Conservation (phyloP, 2,329 filamentous ascomycete species). For the Knufia fluminis region DNA sequence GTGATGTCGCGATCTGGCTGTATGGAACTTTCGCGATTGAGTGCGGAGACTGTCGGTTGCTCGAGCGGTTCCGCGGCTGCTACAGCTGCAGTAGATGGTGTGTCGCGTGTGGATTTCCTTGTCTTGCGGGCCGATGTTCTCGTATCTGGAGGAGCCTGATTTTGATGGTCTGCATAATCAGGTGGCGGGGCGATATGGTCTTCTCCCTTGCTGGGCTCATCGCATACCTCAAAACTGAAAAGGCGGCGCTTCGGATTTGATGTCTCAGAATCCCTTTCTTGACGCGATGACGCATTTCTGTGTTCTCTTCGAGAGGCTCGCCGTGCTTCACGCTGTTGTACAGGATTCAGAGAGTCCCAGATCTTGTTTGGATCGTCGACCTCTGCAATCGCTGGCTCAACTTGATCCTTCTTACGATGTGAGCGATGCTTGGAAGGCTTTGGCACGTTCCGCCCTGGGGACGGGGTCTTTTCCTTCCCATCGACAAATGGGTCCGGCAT, state of each 20-base stretch:
- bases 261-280: conserved; percentile 11
- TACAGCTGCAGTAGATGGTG: neutral
- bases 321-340: neutral
- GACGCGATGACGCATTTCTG: conserved; percentile 1
- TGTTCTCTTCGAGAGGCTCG: conserved; percentile 2
- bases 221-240: conserved; percentile 14
- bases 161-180: conserved; percentile 10
- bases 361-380: conserved; percentile 22
- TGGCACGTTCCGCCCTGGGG: conserved; percentile 30
- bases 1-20: conserved; percentile 5
- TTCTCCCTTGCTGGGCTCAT: conserved; percentile 12
- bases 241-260: conserved; percentile 11
- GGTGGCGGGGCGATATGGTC: conserved; percentile 7
- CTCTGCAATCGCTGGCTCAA: conserved; percentile 16
- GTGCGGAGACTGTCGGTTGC: neutral
- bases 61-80: neutral
- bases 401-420: conserved; percentile 24
- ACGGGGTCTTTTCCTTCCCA: conserved; percentile 14
- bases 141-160: conserved; percentile 21
- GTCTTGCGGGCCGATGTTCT: conserved; percentile 12
- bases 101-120: neutral
- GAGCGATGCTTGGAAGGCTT: conserved; percentile 34
- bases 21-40: conserved; percentile 3
- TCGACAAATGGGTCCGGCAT: conserved; percentile 38
- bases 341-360: conserved; percentile 16